Evolutionary conservation across 257 asterid species (phyloP).

Genomic region (Solanum megistacrolobum): DNA sequence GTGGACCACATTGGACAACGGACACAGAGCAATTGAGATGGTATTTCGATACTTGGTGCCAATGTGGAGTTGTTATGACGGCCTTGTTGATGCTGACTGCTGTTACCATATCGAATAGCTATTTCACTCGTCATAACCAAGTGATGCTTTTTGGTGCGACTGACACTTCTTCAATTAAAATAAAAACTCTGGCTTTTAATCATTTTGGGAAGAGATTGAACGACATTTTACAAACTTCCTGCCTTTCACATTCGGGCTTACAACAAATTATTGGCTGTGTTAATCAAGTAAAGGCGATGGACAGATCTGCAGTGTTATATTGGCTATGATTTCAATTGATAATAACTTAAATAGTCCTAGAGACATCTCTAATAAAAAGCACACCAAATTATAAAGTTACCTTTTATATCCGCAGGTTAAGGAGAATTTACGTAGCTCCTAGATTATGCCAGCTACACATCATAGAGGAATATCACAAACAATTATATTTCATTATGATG

Average conservation of each 20-base stretch:
- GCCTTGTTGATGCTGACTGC: conserved; percentile 61
- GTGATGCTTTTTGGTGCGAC: conserved; percentile 76
- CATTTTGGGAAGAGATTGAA: conserved; percentile 75
- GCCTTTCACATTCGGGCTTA: neutral
- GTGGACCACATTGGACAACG: conserved; percentile 47
- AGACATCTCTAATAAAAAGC: neutral
- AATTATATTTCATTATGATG: neutral
- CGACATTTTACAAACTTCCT: neutral
- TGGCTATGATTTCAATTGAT: neutral
- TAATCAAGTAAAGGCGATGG: neutral
- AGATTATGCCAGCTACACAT: neutral
- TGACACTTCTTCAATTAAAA: conserved; percentile 20
- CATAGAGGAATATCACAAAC: neutral
- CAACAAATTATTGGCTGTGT: neutral
- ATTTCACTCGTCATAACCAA: conserved; percentile 76
- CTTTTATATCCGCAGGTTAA: neutral
- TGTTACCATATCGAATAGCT: conserved; percentile 57
- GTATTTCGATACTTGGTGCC: conserved; percentile 67
- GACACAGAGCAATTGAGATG: conserved; percentile 61
- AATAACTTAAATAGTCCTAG: neutral
- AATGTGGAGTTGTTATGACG: conserved; percentile 48
- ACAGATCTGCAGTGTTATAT: neutral
- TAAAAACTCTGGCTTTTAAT: conserved; percentile 71
- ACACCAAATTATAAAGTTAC: neutral
- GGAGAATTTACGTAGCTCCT: neutral